These are phyloP conservation scores for Saccharomycopsis schoenii DNA, from an alignment of 805 yeast species.

Conservation along the genomic window DNA sequence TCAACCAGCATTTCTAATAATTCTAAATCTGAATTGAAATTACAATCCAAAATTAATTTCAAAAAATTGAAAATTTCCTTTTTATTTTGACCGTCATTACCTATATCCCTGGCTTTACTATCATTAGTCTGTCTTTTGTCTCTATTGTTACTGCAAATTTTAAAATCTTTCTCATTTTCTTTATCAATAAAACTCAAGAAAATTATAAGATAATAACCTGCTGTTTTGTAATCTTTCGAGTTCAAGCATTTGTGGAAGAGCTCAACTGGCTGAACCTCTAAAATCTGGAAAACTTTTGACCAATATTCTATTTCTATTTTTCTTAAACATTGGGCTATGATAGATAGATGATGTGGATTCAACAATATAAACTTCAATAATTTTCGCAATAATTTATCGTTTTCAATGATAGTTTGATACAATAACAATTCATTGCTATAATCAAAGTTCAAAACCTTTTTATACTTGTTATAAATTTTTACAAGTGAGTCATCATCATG, in stretches of 20 bases:
- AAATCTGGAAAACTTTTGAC: slow-evolving; percentile 31
- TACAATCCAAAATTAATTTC: slow-evolving; percentile 21
- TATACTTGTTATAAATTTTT: slow-evolving; percentile 26
- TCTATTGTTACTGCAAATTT: background rate
- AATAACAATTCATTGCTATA: slow-evolving; percentile 39
- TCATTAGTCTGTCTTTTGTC: background rate
- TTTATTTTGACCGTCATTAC: slow-evolving; percentile 15
- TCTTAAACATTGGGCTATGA: slow-evolving; percentile 39
- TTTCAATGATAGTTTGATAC: slow-evolving; percentile 25
- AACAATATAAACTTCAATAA: slow-evolving; percentile 9
- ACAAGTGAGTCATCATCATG: slow-evolving; percentile 10
- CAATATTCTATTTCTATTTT: slow-evolving; percentile 43
- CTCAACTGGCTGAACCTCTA: slow-evolving; percentile 33
- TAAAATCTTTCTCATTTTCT: slow-evolving; percentile 18
- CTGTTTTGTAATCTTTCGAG: slow-evolving; percentile 33
- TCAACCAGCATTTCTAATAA: slow-evolving; percentile 26
- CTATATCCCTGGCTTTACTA: slow-evolving; percentile 1
- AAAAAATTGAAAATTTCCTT: slow-evolving; percentile 21
- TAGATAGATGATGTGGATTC: slow-evolving; percentile 22
- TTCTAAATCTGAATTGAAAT: slow-evolving; percentile 23
- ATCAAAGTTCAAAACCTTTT: slow-evolving; percentile 28
- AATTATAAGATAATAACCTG: slow-evolving; percentile 37
- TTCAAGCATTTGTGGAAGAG: slow-evolving; percentile 34
- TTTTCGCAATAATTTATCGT: slow-evolving; percentile 14
- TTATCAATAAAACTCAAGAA: slow-evolving; percentile 29